phyloP scores from a whole-genome alignment of 257 asterid species.

The Solanum sparsipilum region DNA sequence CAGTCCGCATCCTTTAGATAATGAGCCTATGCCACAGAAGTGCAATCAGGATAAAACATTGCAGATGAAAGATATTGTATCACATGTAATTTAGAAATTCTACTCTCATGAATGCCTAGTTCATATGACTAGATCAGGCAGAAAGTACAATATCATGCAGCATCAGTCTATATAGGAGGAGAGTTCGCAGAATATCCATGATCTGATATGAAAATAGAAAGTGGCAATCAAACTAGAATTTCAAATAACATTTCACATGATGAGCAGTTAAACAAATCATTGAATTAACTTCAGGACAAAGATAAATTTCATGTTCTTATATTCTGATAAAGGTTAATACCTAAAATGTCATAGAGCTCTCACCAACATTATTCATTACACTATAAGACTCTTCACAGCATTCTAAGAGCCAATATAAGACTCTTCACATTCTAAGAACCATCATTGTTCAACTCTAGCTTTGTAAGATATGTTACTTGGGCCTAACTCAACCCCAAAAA shows the following conservation, averaged over 20 bases:
- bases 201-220: background rate
- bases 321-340: background rate
- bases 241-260: background rate
- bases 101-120: background rate
- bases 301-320: background rate
- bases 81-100: no score
- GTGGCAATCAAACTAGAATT: background rate
- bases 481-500: background rate
- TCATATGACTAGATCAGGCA: no score
- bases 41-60: background rate
- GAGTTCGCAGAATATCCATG: background rate
- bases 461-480: background rate
- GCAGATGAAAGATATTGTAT: background rate
- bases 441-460: background rate
- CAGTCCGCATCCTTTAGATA: slow-evolving; percentile 43
- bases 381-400: background rate
- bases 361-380: background rate
- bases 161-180: background rate
- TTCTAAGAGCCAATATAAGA: background rate
- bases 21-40: slow-evolving; percentile 51
- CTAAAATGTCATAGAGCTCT: background rate
- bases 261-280: background rate
- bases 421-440: background rate
- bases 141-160: background rate
- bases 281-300: background rate